A percentile compares a stretch with the other conserved stretches of the same genome.
phyloP scores from a whole-genome alignment of 179 eudicot species.

The Spergularia azorica region DNA sequence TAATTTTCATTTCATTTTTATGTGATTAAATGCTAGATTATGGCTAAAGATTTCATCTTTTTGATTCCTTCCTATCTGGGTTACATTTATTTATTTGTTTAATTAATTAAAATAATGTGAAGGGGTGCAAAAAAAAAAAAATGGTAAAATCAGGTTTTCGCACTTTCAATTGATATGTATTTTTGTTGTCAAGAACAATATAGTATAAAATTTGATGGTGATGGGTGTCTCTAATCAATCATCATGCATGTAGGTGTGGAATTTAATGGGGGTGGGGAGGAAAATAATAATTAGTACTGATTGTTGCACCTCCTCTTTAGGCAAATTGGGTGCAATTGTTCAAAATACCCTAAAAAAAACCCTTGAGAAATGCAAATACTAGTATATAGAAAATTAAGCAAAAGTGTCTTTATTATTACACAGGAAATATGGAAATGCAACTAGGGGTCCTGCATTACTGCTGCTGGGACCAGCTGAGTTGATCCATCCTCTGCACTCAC shows the following conservation, averaged over 20 bases:
- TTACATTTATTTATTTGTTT: no score
- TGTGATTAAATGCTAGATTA: conserved; percentile 19
- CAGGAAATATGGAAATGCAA: conserved; percentile 17
- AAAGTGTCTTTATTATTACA: neutral
- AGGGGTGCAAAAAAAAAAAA: neutral
- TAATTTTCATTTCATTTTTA: neutral
- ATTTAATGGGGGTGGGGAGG: neutral
- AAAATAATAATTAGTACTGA: conserved; percentile 18
- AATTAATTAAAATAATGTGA: neutral
- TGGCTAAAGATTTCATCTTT: conserved; percentile 11
- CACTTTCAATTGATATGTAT: neutral
- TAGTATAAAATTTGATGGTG: neutral
- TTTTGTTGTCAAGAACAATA: neutral
- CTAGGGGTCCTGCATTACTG: conserved; percentile 13
- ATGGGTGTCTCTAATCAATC: conserved; percentile 17
- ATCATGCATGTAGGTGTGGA: conserved; percentile 1
- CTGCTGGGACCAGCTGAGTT: conserved; percentile 24
- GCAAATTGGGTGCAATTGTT: conserved; percentile 24
- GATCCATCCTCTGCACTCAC: conserved; percentile 24
- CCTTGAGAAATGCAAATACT: neutral
- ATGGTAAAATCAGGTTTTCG: neutral
- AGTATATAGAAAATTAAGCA: neutral
- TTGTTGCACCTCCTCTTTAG: conserved; percentile 26
- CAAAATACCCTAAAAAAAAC: neutral
- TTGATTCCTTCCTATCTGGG: neutral